Percentiles rank a stretch among this genome's conserved stretches.
These are phyloP conservation scores for Ascochyta rabiei DNA, from an alignment of 2,329 filamentous ascomycete species.

Conservation along the genomic window DNA sequence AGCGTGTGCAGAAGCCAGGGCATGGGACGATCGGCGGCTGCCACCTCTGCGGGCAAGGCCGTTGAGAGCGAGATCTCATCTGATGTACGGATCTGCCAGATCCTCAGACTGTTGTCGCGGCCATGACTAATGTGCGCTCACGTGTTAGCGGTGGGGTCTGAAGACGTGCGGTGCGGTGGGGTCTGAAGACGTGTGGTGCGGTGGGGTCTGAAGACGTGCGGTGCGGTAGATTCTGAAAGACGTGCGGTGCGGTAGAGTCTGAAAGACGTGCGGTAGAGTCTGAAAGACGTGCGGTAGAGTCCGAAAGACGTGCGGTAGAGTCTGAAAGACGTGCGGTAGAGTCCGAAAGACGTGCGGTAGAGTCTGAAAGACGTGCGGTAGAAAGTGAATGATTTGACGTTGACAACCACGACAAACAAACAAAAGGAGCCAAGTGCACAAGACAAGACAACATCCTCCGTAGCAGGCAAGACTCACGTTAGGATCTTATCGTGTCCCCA, in stretches of 20 bases:
- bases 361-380: no score
- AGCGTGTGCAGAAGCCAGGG: slow-evolving; percentile 89
- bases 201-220: background rate
- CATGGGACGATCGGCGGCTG: slow-evolving; percentile 57
- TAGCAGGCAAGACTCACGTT: slow-evolving; percentile 67
- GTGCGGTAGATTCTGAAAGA: no score
- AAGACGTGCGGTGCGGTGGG: background rate
- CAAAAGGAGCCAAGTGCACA: background rate
- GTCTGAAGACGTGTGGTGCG: no score
- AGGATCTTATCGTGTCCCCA: slow-evolving; percentile 79
- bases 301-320: no score
- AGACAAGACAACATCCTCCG: background rate
- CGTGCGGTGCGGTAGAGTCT: no score
- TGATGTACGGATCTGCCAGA: slow-evolving; percentile 74
- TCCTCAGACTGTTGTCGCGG: slow-evolving; percentile 81
- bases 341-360: no score
- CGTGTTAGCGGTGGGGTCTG: background rate
- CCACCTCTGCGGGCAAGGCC: slow-evolving; percentile 71
- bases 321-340: no score
- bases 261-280: no score
- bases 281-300: no score
- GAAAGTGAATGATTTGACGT: no score
- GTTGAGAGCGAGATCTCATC: slow-evolving; percentile 71
- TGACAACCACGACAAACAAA: background rate
- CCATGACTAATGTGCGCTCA: slow-evolving; percentile 69